phyloP scores from a whole-genome alignment of 192 early-diverging fungal species.

The Diversispora eburnea region DNA sequence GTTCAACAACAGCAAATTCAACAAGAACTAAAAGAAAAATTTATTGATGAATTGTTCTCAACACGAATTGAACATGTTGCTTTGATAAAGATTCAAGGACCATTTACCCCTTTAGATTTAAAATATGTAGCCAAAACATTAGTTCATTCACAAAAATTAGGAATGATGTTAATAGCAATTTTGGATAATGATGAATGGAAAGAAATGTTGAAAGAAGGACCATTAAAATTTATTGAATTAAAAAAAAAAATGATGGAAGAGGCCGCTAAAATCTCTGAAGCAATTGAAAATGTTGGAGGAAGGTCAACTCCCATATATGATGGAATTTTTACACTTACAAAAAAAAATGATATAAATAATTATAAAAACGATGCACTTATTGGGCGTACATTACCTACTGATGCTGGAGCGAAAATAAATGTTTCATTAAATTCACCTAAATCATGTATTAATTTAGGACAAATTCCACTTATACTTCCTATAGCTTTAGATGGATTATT shows the following conservation, averaged over 20 bases:
- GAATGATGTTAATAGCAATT: constrained; percentile 60
- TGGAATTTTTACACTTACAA: constrained; percentile 49
- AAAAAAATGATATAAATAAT: not conserved
- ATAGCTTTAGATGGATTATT: constrained; percentile 38
- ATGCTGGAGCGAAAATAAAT: constrained; percentile 25
- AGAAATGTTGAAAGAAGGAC: constrained; percentile 18
- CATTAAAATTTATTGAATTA: constrained; percentile 27
- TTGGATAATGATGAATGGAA: constrained; percentile 55
- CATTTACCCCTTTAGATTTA: constrained; percentile 43
- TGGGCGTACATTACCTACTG: constrained; percentile 6
- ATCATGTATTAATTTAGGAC: constrained; percentile 55
- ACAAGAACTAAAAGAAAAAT: constrained; percentile 30
- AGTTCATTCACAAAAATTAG: constrained; percentile 62
- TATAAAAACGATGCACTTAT: not conserved
- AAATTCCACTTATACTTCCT: constrained; percentile 62
- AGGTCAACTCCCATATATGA: constrained; percentile 65
- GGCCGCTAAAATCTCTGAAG: constrained; percentile 56
- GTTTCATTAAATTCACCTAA: constrained; percentile 53
- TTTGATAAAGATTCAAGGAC: constrained; percentile 54
- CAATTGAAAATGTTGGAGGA: constrained; percentile 72
- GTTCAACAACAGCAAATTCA: not conserved
- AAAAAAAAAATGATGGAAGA: constrained; percentile 49
- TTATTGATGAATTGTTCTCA: constrained; percentile 43
- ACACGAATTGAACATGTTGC: constrained; percentile 51
- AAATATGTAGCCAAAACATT: constrained; percentile 50